Evolutionary conservation across 495 filamentous ascomycete species (phyloP).

Genomic region (Evernia prunastri): DNA sequence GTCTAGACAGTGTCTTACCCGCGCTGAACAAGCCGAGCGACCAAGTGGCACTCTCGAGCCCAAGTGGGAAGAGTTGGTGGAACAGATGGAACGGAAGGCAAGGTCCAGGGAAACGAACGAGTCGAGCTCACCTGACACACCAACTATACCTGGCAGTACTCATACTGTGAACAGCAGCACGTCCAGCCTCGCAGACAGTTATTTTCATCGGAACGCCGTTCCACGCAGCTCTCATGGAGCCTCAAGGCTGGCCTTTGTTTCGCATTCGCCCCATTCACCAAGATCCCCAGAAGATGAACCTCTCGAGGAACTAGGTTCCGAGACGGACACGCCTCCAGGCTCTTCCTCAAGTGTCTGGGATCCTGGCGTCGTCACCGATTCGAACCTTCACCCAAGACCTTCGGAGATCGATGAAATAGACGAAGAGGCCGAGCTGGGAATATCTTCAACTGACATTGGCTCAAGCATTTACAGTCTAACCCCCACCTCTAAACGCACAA

Average conservation of each 20-base stretch:
- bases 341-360: conserved; percentile 50
- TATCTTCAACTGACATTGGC: conserved; percentile 36
- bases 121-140: conserved; percentile 34
- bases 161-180: conserved; percentile 36
- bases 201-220: conserved; percentile 36
- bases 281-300: conserved; percentile 27
- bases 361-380: conserved; percentile 25
- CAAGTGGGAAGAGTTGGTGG: conserved; percentile 68
- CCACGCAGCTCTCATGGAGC: conserved; percentile 43
- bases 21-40: conserved; percentile 65
- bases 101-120: conserved; percentile 32
- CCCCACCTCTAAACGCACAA: conserved; percentile 35
- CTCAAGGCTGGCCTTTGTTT: conserved; percentile 37
- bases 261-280: conserved; percentile 40
- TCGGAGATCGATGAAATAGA: conserved; percentile 10
- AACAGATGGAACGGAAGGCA: conserved; percentile 52
- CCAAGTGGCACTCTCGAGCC: conserved; percentile 53
- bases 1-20: conserved; percentile 62
- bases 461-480: conserved; percentile 34
- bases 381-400: background rate
- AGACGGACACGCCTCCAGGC: conserved; percentile 42
- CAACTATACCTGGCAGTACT: conserved; percentile 20
- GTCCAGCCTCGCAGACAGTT: conserved; percentile 37
- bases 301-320: conserved; percentile 35
- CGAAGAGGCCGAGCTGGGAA: conserved; percentile 16